Evolutionary conservation across 345 rosid genomes (phyloP), one percentile per base, ranked within the genome.

Genomic region (Populus nigra): DNA sequence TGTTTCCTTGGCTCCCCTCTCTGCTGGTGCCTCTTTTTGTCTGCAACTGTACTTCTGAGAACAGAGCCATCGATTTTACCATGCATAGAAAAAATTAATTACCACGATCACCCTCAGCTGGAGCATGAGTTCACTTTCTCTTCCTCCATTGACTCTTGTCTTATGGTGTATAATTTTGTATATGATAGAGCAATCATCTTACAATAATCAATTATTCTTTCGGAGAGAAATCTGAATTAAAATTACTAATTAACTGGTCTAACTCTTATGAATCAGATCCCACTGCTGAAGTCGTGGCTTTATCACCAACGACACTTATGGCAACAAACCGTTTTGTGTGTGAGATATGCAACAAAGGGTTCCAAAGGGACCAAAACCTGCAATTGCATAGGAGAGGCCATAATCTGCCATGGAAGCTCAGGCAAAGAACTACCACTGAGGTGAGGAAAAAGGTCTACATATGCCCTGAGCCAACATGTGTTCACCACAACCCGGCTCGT

Each of bases 271-370:
- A 50, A 70, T 61, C 74, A 90, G 96, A 89, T 81, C 92, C 95
- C 27, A 87, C 75, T 80, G 96, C 93, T 68, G 96, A 91, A 57
- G 96, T 91, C 27, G 35, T 89, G 49, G 93, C 93, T 71, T 80
- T 91, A 63, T 91, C 96, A 3, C 93, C 96, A 17, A 91, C 89
- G 35, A 88, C 93, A 0, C 84, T 90, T 8, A 90, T 90, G 96
- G 93, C 93, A 6, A 91, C 90, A 13, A 91, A 91, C 82, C 84
- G 96, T 6, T 90, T 90, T 69, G 93, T 91, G 73, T 89, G 94
- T 73, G 92, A 91, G 84, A 91, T 91, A 74, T 89, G 92, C 88
- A 91, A 85, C 88, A 91, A 91, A 78, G 96, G 93, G 5, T 91
- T 91, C 75, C 96, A 88, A 41, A 88, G 96, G 71, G 93, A 90